Evolutionary conservation across 2,329 filamentous ascomycete species (phyloP).

Genomic region (Neospermospora avenae): DNA sequence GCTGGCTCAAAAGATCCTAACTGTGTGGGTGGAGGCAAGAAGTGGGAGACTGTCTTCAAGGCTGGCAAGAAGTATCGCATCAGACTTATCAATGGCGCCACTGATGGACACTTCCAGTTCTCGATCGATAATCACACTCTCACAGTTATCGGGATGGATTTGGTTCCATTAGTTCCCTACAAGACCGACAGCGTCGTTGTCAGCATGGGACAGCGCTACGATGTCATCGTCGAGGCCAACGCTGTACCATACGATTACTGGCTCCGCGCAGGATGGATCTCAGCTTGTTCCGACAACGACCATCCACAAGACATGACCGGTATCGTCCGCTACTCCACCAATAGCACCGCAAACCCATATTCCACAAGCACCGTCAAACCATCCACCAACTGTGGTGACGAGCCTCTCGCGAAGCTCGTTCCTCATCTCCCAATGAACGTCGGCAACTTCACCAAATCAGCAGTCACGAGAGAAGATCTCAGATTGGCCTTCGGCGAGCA

Average conservation of each 20-base stretch:
- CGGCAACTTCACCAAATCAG: conserved; percentile 13
- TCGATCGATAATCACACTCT: conserved; percentile 55
- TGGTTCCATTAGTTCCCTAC: conserved; percentile 57
- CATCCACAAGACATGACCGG: conserved; percentile 46
- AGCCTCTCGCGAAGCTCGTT: conserved; percentile 28
- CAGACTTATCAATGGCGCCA: conserved; percentile 44
- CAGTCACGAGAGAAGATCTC: conserved; percentile 18
- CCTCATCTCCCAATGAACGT: conserved; percentile 28
- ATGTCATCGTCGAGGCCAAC: conserved; percentile 47
- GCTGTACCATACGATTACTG: conserved; percentile 57
- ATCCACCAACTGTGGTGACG: conserved; percentile 30
- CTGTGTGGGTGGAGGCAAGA: conserved; percentile 31
- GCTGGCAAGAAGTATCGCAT: conserved; percentile 42
- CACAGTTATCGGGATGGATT: conserved; percentile 55
- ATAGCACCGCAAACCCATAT: conserved; percentile 34
- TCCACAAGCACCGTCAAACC: conserved; percentile 24
- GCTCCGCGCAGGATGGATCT: conserved; percentile 45
- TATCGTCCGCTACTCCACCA: conserved; percentile 41
- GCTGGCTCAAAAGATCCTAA: conserved; percentile 21
- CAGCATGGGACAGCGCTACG: conserved; percentile 51
- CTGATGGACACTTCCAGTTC: conserved; percentile 45
- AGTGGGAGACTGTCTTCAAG: conserved; percentile 33
- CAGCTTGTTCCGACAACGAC: conserved; percentile 54
- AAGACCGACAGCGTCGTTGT: conserved; percentile 50
- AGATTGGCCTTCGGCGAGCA: conserved; percentile 28